Evolutionary conservation across 495 filamentous ascomycete genomes (phyloP), one percentile per base, ranked within the genome.

Genomic region (Alectoria sarmentosa): DNA sequence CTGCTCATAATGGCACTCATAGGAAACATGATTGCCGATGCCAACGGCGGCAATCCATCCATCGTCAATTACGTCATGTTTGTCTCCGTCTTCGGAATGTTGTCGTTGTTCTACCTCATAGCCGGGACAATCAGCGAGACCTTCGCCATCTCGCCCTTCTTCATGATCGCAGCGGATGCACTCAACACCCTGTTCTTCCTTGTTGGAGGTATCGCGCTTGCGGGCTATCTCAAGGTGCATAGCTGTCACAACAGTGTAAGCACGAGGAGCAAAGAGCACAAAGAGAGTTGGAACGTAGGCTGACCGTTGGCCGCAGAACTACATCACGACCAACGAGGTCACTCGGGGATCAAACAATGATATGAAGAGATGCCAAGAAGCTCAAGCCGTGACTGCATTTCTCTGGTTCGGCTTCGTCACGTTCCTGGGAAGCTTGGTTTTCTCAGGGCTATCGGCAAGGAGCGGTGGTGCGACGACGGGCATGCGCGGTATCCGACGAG

Each of bases 351-450:
- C 84, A 0, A 19, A 62, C 65, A 73, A 87, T 71, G 75, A 68
- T 32, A 34, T 64, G 15, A 84, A 85, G 75, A 80, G 86, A 68
- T 90, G 88, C 74, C 85, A 77, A 48, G 86, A 90, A 72, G 83
- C 85, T 13, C 86, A 90, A 75, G 88, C 88, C 8, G 76, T 81
- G 7, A 78, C 74, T 41, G 86, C 88, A 0, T 90, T 90, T 79
- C 78, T 89, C 65, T 90, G 84, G 84, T 89, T 90, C 75, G 83
- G 78, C 61, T 89, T 87, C 78, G 82, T 79, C 26, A 72, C 83
- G 0, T 90, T 79, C 71, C 76, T 77, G 63, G 82, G 73, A 23
- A 84, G 84, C 4, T 65, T 83, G 26, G 68, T 83, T 54, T 69
- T 88, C 46, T 83, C 80, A 1, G 65, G 77, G 70, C 66, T 89